Evolutionary conservation across 176 grass and related monocot species (phyloP).

Genomic region (Rhynchospora tenuis): DNA sequence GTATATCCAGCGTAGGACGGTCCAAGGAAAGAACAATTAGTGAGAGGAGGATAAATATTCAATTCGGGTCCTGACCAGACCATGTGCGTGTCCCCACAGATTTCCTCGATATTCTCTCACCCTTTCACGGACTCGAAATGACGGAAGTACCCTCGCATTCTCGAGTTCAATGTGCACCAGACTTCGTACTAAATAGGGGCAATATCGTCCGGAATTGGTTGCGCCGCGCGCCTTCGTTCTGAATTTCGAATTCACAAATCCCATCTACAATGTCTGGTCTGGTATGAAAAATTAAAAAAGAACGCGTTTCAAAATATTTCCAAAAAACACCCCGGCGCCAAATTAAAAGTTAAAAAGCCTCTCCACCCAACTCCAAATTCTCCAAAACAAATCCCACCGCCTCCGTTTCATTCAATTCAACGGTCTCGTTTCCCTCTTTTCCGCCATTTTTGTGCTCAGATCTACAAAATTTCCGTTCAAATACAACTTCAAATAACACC

Average conservation of each 20-base stretch:
- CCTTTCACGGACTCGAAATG: neutral
- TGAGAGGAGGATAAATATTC: neutral
- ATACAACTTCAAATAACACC: neutral
- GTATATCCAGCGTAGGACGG: neutral
- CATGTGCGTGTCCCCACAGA: neutral
- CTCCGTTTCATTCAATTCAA: constrained; percentile 15
- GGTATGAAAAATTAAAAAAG: neutral
- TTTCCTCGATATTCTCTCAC: neutral
- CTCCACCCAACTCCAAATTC: neutral
- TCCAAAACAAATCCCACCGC: neutral
- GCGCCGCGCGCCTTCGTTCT: neutral
- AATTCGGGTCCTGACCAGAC: neutral
- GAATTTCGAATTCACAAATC: constrained; percentile 22
- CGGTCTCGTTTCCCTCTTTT: constrained; percentile 23
- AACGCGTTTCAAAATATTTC: constrained; percentile 11
- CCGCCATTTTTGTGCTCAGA: neutral
- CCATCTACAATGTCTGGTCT: neutral
- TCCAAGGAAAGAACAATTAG: neutral
- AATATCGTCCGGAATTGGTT: constrained; percentile 15
- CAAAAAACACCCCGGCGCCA: constrained; percentile 12
- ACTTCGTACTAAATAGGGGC: neutral
- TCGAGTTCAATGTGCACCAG: neutral
- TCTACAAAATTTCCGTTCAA: neutral
- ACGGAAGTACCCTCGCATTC: neutral
- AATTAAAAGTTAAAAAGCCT: constrained; percentile 21